Conservation (phyloP, 208 protist species). For the Leishmania mexicana region DNA sequence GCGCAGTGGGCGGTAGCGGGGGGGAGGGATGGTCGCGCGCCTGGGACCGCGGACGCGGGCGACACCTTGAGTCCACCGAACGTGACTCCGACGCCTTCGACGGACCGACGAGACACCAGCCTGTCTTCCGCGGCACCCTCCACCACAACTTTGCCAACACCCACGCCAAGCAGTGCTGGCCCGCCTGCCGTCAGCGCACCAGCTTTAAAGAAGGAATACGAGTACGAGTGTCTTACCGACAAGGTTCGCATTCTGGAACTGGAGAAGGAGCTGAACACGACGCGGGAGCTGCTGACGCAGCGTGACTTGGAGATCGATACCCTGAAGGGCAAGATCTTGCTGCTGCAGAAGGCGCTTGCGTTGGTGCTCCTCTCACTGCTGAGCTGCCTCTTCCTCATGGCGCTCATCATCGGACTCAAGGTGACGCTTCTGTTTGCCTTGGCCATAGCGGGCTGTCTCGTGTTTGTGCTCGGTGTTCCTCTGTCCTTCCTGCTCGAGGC, state of each 20-base stretch:
- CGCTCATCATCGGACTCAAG: conserved; percentile 63
- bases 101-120: background rate
- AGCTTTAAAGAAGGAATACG: conserved; percentile 33
- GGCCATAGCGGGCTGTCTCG: conserved; percentile 25
- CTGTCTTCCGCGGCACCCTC: background rate
- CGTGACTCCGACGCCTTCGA: background rate
- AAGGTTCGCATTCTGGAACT: conserved; percentile 17
- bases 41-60: background rate
- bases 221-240: conserved; percentile 16
- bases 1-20: conserved; percentile 11
- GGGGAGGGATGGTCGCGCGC: background rate
- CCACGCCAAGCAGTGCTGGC: background rate
- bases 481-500: conserved; percentile 52
- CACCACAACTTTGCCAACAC: background rate
- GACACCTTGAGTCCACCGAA: background rate
- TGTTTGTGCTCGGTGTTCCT: conserved; percentile 52
- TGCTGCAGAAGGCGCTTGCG: conserved; percentile 66
- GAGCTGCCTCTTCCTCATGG: conserved; percentile 49
- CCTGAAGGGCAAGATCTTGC: conserved; percentile 64
- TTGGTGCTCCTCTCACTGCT: conserved; percentile 51
- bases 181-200: background rate
- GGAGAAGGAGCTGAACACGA: conserved; percentile 31
- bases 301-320: conserved; percentile 46
- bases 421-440: conserved; percentile 46
- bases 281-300: conserved; percentile 24